Evolutionary conservation across 2,329 filamentous ascomycete species (phyloP).

Genomic region (Dothideomycetidae sp.): DNA sequence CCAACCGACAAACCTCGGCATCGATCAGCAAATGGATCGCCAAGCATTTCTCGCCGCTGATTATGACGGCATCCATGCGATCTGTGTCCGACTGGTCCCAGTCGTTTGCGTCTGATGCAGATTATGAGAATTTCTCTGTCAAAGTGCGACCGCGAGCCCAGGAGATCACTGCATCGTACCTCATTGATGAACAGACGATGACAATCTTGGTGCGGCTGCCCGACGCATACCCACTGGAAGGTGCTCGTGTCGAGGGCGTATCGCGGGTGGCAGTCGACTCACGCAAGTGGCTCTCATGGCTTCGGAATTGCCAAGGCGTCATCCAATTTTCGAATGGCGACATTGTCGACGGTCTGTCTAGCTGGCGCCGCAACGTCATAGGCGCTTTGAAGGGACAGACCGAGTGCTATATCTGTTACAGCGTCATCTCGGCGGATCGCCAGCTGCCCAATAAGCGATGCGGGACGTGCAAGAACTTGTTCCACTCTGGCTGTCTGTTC

Average conservation of each 20-base stretch:
- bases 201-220: slow-evolving; percentile 73
- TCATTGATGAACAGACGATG: slow-evolving; percentile 75
- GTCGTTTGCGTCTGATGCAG: slow-evolving; percentile 23
- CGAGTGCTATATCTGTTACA: slow-evolving; percentile 96
- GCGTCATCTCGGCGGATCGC: slow-evolving; percentile 77
- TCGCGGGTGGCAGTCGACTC: slow-evolving; percentile 80
- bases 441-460: slow-evolving; percentile 86
- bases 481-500: slow-evolving; percentile 80
- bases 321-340: slow-evolving; percentile 59
- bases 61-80: slow-evolving; percentile 51
- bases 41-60: slow-evolving; percentile 59
- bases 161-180: slow-evolving; percentile 73
- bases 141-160: slow-evolving; percentile 56
- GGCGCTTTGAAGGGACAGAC: slow-evolving; percentile 82
- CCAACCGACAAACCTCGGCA: slow-evolving; percentile 62
- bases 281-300: slow-evolving; percentile 84
- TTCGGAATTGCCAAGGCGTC: slow-evolving; percentile 75
- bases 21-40: slow-evolving; percentile 75
- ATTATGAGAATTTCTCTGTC: slow-evolving; percentile 45
- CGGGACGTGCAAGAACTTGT: slow-evolving; percentile 82
- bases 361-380: slow-evolving; percentile 76
- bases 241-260: slow-evolving; percentile 59
- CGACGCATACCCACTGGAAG: slow-evolving; percentile 65
- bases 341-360: slow-evolving; percentile 71
- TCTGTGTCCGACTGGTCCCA: slow-evolving; percentile 55